phyloP scores from a whole-genome alignment of 345 rosid species.

The Gossypium arboreum region DNA sequence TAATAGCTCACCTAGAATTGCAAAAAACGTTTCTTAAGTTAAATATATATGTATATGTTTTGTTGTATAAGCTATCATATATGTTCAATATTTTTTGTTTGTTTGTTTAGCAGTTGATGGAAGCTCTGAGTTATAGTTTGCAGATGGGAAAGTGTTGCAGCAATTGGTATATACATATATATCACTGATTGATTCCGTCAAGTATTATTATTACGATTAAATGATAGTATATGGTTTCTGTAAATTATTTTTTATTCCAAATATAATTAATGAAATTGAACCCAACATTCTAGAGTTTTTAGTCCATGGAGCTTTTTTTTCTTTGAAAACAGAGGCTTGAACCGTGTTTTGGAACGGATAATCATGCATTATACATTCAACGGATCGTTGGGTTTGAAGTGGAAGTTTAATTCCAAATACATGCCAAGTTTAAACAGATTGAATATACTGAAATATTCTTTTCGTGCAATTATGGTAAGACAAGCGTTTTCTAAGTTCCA shows the following conservation, averaged over 20 bases:
- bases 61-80: background rate
- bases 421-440: too few species aligned
- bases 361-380: too few species aligned
- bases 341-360: too few species aligned
- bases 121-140: background rate
- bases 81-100: background rate
- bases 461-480: too few species aligned
- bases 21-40: background rate
- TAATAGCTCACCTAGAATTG: background rate
- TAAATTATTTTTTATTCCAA: background rate
- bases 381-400: too few species aligned
- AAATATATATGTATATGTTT: background rate
- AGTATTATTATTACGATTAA: constrained; percentile 2
- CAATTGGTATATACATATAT: background rate
- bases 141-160: background rate
- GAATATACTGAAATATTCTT: too few species aligned
- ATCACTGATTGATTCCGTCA: background rate
- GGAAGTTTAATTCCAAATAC: too few species aligned
- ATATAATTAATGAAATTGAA: background rate
- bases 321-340: background rate
- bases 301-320: background rate
- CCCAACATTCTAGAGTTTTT: background rate
- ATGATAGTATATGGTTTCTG: background rate
- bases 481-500: too few species aligned
- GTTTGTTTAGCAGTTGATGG: background rate